phyloP scores from a whole-genome alignment of 441 rosid species.

The Erysimum cheiri region DNA sequence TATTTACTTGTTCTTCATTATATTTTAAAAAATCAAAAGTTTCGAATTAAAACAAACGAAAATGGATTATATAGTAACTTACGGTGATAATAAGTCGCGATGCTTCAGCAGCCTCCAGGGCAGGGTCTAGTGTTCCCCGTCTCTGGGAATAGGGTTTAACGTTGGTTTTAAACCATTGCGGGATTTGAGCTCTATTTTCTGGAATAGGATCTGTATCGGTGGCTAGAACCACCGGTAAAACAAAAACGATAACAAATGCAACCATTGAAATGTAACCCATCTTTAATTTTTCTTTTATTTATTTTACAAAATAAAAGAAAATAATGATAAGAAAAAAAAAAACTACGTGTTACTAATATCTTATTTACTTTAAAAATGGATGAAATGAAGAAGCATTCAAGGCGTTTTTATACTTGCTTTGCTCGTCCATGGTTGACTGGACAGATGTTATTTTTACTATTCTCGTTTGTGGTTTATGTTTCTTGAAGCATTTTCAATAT shows the following conservation, averaged over 20 bases:
- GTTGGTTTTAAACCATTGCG: conserved; percentile 38
- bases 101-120: conserved; percentile 44
- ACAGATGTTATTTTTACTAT: conserved; percentile 32
- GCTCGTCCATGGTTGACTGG: conserved; percentile 3
- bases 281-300: conserved; percentile 37
- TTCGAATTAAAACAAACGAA: too few relatives aligned
- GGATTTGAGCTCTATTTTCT: conserved; percentile 31
- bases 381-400: conserved; percentile 4
- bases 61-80: not conserved
- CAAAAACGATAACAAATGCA: conserved; percentile 25
- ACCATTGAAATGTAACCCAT: conserved; percentile 43
- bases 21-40: too few relatives aligned
- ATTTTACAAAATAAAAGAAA: conserved; percentile 17
- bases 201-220: conserved; percentile 40
- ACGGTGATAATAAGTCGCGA: conserved; percentile 33
- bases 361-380: conserved; percentile 17
- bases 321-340: conserved; percentile 6
- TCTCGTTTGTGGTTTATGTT: conserved; percentile 35
- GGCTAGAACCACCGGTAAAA: conserved; percentile 34
- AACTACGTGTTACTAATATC: not conserved
- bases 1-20: too few relatives aligned
- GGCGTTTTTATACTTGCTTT: conserved; percentile 30
- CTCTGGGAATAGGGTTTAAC: conserved; percentile 37
- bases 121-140: conserved; percentile 39
- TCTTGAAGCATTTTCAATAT: conserved; percentile 3